Percentiles rank a stretch among this genome's conserved stretches.
phyloP scores from a whole-genome alignment of 1,284 basidiomycete genomes.

The Ustilago hordei region DNA sequence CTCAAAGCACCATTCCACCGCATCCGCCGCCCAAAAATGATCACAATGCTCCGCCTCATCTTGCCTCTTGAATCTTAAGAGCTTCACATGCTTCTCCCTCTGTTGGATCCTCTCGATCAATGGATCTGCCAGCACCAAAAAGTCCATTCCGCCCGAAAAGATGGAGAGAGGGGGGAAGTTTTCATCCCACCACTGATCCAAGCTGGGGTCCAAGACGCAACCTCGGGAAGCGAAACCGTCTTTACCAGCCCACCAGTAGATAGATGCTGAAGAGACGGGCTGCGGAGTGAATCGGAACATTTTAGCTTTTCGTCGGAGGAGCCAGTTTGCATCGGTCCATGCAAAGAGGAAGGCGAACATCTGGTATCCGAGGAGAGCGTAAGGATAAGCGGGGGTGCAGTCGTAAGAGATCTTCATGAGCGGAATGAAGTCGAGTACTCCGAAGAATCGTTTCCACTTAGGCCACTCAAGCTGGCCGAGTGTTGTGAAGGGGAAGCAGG shows the following conservation, averaged over 20 bases:
- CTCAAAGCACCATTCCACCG: constrained; percentile 74
- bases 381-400: constrained; percentile 73
- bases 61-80: constrained; percentile 73
- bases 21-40: constrained; percentile 75
- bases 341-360: constrained; percentile 76
- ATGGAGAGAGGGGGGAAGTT: constrained; percentile 75
- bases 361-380: constrained; percentile 70
- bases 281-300: constrained; percentile 78
- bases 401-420: constrained; percentile 76
- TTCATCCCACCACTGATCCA: constrained; percentile 74
- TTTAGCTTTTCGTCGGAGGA: constrained; percentile 73
- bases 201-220: constrained; percentile 73
- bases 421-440: constrained; percentile 76
- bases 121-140: constrained; percentile 64
- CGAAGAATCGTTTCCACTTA: constrained; percentile 75
- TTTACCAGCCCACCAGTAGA: constrained; percentile 76
- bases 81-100: constrained; percentile 70
- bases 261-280: constrained; percentile 73
- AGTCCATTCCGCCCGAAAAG: constrained; percentile 72
- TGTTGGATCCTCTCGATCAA: constrained; percentile 59
- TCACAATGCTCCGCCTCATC: constrained; percentile 72
- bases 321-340: constrained; percentile 78
- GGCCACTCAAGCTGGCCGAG: constrained; percentile 71
- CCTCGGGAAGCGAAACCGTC: constrained; percentile 75
- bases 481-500: constrained; percentile 74